These are phyloP conservation scores for Vigna trinervia DNA, from an alignment of 306 rosid species.

Conservation along the genomic window DNA sequence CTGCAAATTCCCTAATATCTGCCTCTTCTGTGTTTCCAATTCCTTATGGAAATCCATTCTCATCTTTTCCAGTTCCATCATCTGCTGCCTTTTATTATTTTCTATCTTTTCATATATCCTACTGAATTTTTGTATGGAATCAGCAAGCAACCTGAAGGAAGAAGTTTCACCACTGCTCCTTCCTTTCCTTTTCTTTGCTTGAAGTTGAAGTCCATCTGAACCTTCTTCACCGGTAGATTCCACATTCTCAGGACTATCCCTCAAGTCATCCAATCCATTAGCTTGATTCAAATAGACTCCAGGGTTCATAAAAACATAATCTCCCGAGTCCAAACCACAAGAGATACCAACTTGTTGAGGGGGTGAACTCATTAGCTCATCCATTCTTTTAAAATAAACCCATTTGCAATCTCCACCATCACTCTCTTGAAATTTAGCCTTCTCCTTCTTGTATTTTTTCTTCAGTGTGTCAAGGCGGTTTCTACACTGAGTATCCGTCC, in stretches of 20 bases:
- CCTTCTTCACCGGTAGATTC: conserved; percentile 61
- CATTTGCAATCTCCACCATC: conserved; percentile 61
- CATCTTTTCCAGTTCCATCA: conserved; percentile 88
- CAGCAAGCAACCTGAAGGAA: conserved; percentile 76
- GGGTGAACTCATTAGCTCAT: conserved; percentile 68
- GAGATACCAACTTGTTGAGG: conserved; percentile 69
- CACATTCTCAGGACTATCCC: conserved; percentile 80
- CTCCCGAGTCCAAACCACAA: conserved; percentile 78
- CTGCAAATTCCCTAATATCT: conserved; percentile 75
- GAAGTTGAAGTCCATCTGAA: conserved; percentile 65
- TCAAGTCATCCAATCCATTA: conserved; percentile 75
- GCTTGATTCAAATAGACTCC: conserved; percentile 66
- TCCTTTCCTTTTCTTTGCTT: conserved; percentile 62
- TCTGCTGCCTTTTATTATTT: conserved; percentile 69
- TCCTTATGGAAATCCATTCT: conserved; percentile 82
- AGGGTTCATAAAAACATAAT: conserved; percentile 71
- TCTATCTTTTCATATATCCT: conserved; percentile 85
- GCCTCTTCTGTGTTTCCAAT: conserved; percentile 74
- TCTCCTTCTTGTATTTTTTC: conserved; percentile 92
- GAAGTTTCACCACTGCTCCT: conserved; percentile 56
- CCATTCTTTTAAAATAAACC: conserved; percentile 83
- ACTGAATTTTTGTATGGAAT: conserved; percentile 74
- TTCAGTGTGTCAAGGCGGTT: conserved; percentile 87
- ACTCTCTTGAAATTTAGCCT: conserved; percentile 54
- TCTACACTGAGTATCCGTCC: conserved; percentile 85